Evolutionary conservation across 805 yeast species (phyloP), one percentile per base, ranked within the genome.

Genomic region (Ogataea ganodermae): DNA sequence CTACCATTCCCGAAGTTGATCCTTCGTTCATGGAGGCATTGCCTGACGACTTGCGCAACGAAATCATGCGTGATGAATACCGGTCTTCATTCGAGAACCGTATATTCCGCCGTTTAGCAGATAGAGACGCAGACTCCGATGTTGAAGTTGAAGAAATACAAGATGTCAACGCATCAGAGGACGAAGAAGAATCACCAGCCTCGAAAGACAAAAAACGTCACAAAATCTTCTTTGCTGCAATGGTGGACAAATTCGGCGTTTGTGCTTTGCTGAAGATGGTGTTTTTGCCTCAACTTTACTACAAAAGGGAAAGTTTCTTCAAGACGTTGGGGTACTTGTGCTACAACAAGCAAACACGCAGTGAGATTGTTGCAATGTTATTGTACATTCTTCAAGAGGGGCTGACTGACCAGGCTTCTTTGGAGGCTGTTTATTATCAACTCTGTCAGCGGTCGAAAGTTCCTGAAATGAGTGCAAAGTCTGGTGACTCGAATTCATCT

Each of bases 21-120:
- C 84, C 89, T 0, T 89, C 83, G 35, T 90, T 89, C 63, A 71
- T 90, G 51, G 83, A 84, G 20, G 92, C 95, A 1, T 72, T 89
- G 8, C 96, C 97, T 0, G 85, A 80, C 6, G 53, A 50, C 2
- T 28, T 62, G 18, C 55, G 62, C 13, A 36, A 49, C 17, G 60
- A 55, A 38, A 56, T 61, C 28, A 45, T 53, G 45, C 52, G 47
- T 67, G 56, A 74, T 35, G 62, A 61, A 74, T 41, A 48, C 14
- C 46, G 53, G 10, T 48, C 49, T 8, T 36, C 55, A 1, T 42
- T 60, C 20, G 55, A 51, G 7, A 51, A 46, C 21, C 55, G 60
- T 32, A 32, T 50, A 7, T 48, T 52, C 52, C 56, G 48, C 16
- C 51, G 48, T 44, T 17, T 54, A 26, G 46, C 42, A 16, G 51